phyloP scores from a whole-genome alignment of 352 stramenopile genomes.

The Globisporangium orthogonon region DNA sequence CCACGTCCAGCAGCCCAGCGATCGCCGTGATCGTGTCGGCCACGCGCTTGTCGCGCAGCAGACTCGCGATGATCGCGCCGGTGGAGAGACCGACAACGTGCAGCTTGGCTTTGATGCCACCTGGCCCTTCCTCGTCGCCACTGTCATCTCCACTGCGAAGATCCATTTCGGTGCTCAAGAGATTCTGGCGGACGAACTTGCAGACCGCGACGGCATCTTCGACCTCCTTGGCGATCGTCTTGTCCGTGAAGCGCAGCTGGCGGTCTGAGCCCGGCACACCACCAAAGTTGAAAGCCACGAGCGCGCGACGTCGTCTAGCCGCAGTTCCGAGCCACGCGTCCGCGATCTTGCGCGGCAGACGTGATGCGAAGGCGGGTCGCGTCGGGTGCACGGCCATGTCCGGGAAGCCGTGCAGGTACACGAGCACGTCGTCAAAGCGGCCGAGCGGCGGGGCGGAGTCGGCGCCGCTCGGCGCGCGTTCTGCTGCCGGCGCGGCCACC shows the following conservation, averaged over 20 bases:
- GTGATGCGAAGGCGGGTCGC: too few species aligned
- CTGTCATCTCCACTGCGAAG: not conserved
- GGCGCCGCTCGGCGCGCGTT: too few species aligned
- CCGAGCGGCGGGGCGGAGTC: too few species aligned
- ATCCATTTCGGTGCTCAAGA: constrained; percentile 15
- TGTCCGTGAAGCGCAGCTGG: too few species aligned
- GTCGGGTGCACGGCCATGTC: too few species aligned
- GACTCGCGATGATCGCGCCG: constrained; percentile 56
- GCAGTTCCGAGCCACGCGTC: constrained; percentile 36
- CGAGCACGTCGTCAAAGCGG: too few species aligned
- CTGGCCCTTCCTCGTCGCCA: too few species aligned
- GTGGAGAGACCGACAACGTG: constrained; percentile 69
- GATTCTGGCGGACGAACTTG: constrained; percentile 23
- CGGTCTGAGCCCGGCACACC: too few species aligned
- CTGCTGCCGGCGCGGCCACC: too few species aligned
- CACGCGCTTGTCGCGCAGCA: constrained; percentile 35
- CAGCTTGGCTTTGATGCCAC: constrained; percentile 19
- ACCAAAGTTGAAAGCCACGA: constrained; percentile 71
- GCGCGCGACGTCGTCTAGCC: constrained; percentile 10
- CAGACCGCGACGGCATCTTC: constrained; percentile 50
- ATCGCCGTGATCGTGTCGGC: constrained; percentile 52
- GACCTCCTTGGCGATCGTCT: constrained; percentile 34
- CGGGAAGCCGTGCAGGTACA: too few species aligned
- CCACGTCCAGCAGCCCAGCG: constrained; percentile 47
- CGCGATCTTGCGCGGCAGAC: constrained; percentile 13